These are phyloP conservation scores for Chaetomiaceae sp. DNA, from an alignment of 2,329 filamentous ascomycete species.

Conservation along the genomic window DNA sequence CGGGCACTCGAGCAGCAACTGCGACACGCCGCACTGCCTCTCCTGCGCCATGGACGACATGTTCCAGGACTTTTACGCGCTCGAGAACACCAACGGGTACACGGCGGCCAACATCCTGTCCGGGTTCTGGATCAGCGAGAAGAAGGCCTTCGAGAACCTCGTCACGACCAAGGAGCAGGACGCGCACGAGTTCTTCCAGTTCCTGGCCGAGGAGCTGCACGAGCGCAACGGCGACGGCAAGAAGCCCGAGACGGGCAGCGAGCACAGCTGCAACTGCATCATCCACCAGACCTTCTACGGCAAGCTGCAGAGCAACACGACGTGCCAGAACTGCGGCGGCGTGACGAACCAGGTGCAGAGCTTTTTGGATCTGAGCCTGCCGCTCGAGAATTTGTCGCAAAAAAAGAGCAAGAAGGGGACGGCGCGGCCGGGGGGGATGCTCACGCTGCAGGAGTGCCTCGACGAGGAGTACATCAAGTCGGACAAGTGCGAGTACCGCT, in stretches of 20 bases:
- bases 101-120: conserved; percentile 85
- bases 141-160: conserved; percentile 65
- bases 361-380: conserved; percentile 85
- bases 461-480: conserved; percentile 80
- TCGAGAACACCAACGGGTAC: conserved; percentile 81
- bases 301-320: conserved; percentile 84
- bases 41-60: conserved; percentile 70
- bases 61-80: conserved; percentile 66
- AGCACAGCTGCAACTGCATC: conserved; percentile 76
- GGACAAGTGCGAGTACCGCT: conserved; percentile 87
- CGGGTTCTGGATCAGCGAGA: conserved; percentile 83
- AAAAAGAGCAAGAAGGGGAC: conserved; percentile 54
- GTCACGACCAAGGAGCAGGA: conserved; percentile 95
- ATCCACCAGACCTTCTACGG: conserved; percentile 94
- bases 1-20: conserved; percentile 76
- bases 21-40: conserved; percentile 58
- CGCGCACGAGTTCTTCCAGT: conserved; percentile 95
- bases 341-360: conserved; percentile 80
- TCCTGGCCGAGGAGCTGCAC: conserved; percentile 87
- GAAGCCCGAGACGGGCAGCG: conserved; percentile 53
- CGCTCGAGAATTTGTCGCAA: conserved; percentile 71
- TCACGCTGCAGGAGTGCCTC: conserved; percentile 68
- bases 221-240: conserved; percentile 71
- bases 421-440: conserved; percentile 43
- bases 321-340: conserved; percentile 81